Conservation (phyloP, 2,329 filamentous ascomycete genomes). For the Talaromyces sp. region DNA sequence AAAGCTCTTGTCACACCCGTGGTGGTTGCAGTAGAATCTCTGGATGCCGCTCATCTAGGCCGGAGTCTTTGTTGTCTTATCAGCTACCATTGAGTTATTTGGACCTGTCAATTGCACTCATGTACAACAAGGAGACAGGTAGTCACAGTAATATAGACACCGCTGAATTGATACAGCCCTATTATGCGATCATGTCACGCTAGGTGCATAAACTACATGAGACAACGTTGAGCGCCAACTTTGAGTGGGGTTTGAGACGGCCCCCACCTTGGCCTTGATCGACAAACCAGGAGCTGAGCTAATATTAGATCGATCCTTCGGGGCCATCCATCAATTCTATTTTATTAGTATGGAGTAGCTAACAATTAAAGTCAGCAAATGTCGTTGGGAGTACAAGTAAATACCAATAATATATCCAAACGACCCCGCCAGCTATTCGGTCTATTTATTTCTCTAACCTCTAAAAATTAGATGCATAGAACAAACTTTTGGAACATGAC, state of each 20-base stretch:
- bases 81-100: neutral
- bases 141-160: neutral
- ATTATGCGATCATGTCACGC: neutral
- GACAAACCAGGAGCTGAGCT: neutral
- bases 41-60: neutral
- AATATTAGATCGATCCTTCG: neutral
- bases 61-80: neutral
- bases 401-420: too few relatives aligned
- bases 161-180: neutral
- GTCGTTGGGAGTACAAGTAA: too few relatives aligned
- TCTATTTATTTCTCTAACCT: too few relatives aligned
- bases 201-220: neutral
- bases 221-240: neutral
- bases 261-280: neutral
- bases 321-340: too few relatives aligned
- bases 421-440: too few relatives aligned
- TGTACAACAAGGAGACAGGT: neutral
- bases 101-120: neutral
- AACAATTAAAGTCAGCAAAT: too few relatives aligned
- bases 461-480: too few relatives aligned
- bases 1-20: slow-evolving; percentile 1
- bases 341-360: too few relatives aligned
- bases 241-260: neutral
- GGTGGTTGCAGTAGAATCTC: neutral
- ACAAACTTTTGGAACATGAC: too few relatives aligned